These are phyloP conservation scores for Phanerodontia chrysosporium DNA, from an alignment of 768 basidiomycete genomes.

Conservation along the genomic window DNA sequence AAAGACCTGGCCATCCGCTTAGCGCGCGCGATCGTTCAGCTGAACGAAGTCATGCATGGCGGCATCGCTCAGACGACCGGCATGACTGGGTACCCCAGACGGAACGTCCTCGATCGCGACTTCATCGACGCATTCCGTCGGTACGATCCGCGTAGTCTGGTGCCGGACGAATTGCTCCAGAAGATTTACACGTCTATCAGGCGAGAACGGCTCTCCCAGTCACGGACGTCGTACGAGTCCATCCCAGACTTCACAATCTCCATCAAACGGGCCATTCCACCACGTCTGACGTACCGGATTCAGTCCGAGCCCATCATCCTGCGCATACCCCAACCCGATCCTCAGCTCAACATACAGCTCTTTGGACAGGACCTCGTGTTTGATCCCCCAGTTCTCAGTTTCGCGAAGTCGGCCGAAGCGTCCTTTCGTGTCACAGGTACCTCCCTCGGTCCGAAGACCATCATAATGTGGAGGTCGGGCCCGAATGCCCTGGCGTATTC, in stretches of 20 bases:
- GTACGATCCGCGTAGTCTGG: constrained; percentile 64
- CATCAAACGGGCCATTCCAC: constrained; percentile 71
- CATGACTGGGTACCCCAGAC: constrained; percentile 46
- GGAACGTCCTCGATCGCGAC: constrained; percentile 65
- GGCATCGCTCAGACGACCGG: constrained; percentile 62
- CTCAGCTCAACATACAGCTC: constrained; percentile 77
- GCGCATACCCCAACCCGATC: constrained; percentile 80
- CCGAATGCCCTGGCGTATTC: constrained; percentile 79
- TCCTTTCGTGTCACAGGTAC: constrained; percentile 91
- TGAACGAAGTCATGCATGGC: constrained; percentile 85
- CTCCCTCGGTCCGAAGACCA: constrained; percentile 74
- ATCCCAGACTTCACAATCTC: constrained; percentile 44
- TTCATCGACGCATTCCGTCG: constrained; percentile 82
- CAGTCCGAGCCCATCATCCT: constrained; percentile 88
- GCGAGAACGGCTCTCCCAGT: constrained; percentile 68
- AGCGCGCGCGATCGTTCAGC: constrained; percentile 76
- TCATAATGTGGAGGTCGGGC: constrained; percentile 82
- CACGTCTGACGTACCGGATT: constrained; percentile 78
- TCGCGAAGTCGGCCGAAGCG: constrained; percentile 71
- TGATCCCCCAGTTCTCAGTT: constrained; percentile 81
- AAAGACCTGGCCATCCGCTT: constrained; percentile 75
- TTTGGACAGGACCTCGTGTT: constrained; percentile 86
- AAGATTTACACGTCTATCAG: constrained; percentile 78
- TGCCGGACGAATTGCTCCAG: constrained; percentile 72
- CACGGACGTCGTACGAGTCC: constrained; percentile 41